phyloP scores from a whole-genome alignment of 2,329 filamentous ascomycete species.

The Diaporthe longicolla region DNA sequence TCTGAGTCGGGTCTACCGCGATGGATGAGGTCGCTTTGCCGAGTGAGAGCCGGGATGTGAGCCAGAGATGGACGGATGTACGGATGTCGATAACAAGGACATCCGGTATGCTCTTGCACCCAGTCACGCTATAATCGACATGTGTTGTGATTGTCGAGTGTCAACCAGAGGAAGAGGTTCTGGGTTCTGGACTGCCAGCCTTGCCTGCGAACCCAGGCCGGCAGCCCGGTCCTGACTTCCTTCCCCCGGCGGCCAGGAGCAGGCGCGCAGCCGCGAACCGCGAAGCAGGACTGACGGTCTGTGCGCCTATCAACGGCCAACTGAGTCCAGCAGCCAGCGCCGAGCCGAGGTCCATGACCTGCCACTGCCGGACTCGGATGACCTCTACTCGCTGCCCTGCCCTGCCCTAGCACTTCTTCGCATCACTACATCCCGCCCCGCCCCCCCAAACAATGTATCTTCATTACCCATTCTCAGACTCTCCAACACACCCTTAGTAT shows the following conservation, averaged over 20 bases:
- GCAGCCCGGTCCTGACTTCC: constrained; percentile 20
- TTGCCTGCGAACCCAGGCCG: constrained; percentile 20
- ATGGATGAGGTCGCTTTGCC: constrained; percentile 24
- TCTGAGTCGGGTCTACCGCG: not conserved
- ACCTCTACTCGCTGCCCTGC: constrained; percentile 3
- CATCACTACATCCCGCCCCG: too few species aligned
- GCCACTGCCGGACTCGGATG: constrained; percentile 1
- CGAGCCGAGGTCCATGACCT: constrained; percentile 40
- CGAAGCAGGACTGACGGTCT: constrained; percentile 12
- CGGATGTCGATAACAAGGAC: not conserved
- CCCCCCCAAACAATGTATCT: too few species aligned
- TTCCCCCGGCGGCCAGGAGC: constrained; percentile 1
- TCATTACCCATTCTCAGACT: not conserved
- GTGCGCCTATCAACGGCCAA: constrained; percentile 24
- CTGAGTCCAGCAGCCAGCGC: not conserved
- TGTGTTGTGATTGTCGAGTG: constrained; percentile 10
- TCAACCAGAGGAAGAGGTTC: not conserved
- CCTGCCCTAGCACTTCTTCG: not conserved
- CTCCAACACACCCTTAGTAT: not conserved
- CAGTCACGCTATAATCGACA: not conserved
- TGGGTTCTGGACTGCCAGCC: constrained; percentile 8
- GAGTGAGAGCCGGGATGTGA: constrained; percentile 18
- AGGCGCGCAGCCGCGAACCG: constrained; percentile 3
- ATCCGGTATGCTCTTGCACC: constrained; percentile 1
- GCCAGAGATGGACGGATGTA: not conserved